Percentiles rank a stretch among this genome's conserved stretches.
These are phyloP conservation scores for Lathyrus aphaca DNA, from an alignment of 306 rosid species.

Conservation along the genomic window DNA sequence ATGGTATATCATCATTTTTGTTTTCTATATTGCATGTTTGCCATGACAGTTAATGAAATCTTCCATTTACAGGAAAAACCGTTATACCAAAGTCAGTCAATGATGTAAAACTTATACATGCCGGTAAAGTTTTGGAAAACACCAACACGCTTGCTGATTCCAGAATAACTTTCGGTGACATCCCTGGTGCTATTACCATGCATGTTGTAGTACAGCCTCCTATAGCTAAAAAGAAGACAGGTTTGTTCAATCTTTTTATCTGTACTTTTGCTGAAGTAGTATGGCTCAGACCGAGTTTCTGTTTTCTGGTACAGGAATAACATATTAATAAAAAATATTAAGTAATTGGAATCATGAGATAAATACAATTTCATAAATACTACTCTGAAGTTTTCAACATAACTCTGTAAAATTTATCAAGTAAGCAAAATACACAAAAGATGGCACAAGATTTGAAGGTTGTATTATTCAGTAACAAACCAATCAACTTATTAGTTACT, in stretches of 20 bases:
- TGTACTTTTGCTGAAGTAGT: slow-evolving; percentile 1
- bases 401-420: background rate
- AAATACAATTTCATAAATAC: slow-evolving; percentile 7
- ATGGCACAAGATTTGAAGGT: slow-evolving; percentile 6
- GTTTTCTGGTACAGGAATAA: background rate
- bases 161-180: slow-evolving; percentile 54
- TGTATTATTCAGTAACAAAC: background rate
- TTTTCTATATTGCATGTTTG: slow-evolving; percentile 11
- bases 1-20: background rate
- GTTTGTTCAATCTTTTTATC: slow-evolving; percentile 43
- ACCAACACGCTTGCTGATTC: slow-evolving; percentile 68
- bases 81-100: slow-evolving; percentile 57
- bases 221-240: slow-evolving; percentile 57
- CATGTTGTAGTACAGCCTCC: slow-evolving; percentile 72
- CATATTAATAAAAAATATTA: background rate
- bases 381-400: slow-evolving; percentile 10
- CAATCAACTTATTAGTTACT: slow-evolving; percentile 6
- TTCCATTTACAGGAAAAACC: slow-evolving; percentile 57
- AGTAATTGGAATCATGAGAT: slow-evolving; percentile 1
- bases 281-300: background rate
- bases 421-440: background rate
- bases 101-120: slow-evolving; percentile 71
- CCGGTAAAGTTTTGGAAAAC: slow-evolving; percentile 70
- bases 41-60: slow-evolving; percentile 32
- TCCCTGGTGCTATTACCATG: slow-evolving; percentile 64